Conservation (phyloP, 2,329 filamentous ascomycete species). For the Penicillium sp. region DNA sequence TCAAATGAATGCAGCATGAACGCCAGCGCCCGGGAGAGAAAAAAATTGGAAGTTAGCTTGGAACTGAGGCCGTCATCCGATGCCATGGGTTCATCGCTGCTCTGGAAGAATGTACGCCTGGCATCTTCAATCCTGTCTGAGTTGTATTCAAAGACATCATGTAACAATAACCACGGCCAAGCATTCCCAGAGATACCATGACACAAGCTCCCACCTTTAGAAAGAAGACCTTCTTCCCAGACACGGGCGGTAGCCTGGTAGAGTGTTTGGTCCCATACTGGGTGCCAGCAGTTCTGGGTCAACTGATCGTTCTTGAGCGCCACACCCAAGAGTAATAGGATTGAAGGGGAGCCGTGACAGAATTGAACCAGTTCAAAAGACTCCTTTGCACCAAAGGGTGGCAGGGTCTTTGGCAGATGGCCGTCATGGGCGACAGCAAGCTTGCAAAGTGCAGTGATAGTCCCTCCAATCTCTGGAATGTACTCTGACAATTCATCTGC, state of each 20-base stretch:
- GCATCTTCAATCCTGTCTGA: slow-evolving; percentile 16
- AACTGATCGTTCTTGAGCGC: slow-evolving; percentile 27
- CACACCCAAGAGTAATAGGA: slow-evolving; percentile 32
- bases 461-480: slow-evolving; percentile 30
- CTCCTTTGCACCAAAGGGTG: slow-evolving; percentile 20
- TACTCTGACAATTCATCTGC: slow-evolving; percentile 28
- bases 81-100: slow-evolving; percentile 2
- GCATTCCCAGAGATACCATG: slow-evolving; percentile 40
- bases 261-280: slow-evolving; percentile 35
- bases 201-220: slow-evolving; percentile 38
- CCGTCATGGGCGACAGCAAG: slow-evolving; percentile 31
- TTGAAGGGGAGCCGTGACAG: slow-evolving; percentile 38
- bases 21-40: slow-evolving; percentile 34
- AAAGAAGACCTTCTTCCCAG: slow-evolving; percentile 39
- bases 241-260: slow-evolving; percentile 29
- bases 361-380: slow-evolving; percentile 35
- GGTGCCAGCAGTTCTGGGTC: slow-evolving; percentile 28
- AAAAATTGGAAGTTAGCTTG: slow-evolving; percentile 29
- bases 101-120: slow-evolving; percentile 18
- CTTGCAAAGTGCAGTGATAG: slow-evolving; percentile 33
- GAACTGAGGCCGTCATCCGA: slow-evolving; percentile 5
- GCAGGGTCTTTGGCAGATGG: slow-evolving; percentile 36
- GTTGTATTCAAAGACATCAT: slow-evolving; percentile 34
- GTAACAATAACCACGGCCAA: slow-evolving; percentile 34
- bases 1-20: slow-evolving; percentile 35